These are phyloP conservation scores for Ceratocystis eucalypticola DNA, from an alignment of 2,329 filamentous ascomycete species.

Conservation along the genomic window DNA sequence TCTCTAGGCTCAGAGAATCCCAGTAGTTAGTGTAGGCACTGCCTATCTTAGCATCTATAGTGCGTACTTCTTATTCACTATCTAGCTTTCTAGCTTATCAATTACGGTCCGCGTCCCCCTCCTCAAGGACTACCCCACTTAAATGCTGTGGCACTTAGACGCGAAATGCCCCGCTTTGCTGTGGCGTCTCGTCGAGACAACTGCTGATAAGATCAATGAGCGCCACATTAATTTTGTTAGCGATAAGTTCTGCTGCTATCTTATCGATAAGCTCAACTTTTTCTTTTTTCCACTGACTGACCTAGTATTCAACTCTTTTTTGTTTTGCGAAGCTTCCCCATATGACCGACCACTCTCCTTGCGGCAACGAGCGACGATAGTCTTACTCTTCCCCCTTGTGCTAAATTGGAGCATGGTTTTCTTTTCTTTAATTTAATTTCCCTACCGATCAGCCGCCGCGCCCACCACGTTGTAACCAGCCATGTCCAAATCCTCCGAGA, in stretches of 20 bases:
- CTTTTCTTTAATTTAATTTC: background rate
- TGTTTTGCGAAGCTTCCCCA: background rate
- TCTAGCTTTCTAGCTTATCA: background rate
- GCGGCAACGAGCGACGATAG: background rate
- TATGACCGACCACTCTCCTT: background rate
- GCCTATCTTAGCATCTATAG: background rate
- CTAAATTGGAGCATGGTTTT: too few species aligned
- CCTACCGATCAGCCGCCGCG: background rate
- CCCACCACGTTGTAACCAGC: background rate
- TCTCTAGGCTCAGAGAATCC: too few species aligned
- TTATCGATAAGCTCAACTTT: slow-evolving; percentile 12
- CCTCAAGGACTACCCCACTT: too few species aligned
- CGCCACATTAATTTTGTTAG: background rate
- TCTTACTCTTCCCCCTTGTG: background rate
- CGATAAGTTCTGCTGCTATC: background rate
- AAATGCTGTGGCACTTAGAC: slow-evolving; percentile 8
- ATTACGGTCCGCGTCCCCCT: too few species aligned
- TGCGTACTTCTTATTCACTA: background rate
- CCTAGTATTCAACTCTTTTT: background rate
- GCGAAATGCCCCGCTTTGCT: background rate
- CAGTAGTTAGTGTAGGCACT: background rate
- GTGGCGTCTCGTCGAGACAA: background rate
- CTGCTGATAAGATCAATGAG: background rate
- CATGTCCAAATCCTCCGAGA: slow-evolving; percentile 26
- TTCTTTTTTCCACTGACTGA: background rate